phyloP scores from a whole-genome alignment of 306 rosid genomes.

The Inga oerstediana region DNA sequence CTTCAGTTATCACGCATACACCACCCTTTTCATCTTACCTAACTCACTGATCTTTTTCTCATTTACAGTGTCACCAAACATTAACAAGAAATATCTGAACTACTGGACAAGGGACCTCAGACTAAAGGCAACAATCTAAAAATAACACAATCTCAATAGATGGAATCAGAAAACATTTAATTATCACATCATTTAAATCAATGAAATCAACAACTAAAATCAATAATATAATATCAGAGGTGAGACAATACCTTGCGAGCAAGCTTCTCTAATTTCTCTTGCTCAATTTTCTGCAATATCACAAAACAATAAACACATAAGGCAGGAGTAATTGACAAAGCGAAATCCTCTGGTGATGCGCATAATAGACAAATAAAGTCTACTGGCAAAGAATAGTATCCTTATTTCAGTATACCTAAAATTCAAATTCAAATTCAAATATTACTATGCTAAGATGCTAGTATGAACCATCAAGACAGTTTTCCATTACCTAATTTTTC shows the following conservation, averaged over 20 bases:
- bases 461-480: constrained; percentile 16
- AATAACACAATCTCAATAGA: background rate
- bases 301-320: constrained; percentile 25
- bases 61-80: constrained; percentile 13
- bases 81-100: background rate
- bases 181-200: background rate
- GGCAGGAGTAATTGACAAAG: constrained; percentile 20
- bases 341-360: constrained; percentile 4
- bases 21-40: constrained; percentile 6
- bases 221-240: constrained; percentile 1
- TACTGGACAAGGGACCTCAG: background rate
- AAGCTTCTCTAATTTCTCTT: constrained; percentile 87
- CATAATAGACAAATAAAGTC: constrained; percentile 2
- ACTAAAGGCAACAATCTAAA: background rate
- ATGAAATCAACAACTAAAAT: constrained; percentile 2
- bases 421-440: background rate
- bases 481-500: background rate
- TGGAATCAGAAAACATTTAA: background rate
- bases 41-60: background rate
- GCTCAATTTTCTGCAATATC: constrained; percentile 71
- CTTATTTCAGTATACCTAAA: background rate
- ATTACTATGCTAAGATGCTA: background rate
- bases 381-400: background rate
- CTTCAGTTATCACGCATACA: background rate
- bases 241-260: constrained; percentile 69